Percentiles rank a stretch among this genome's conserved stretches.
These are phyloP conservation scores for Pseudogymnoascus sp. DNA, from an alignment of 2,329 filamentous ascomycete species.

Conservation along the genomic window DNA sequence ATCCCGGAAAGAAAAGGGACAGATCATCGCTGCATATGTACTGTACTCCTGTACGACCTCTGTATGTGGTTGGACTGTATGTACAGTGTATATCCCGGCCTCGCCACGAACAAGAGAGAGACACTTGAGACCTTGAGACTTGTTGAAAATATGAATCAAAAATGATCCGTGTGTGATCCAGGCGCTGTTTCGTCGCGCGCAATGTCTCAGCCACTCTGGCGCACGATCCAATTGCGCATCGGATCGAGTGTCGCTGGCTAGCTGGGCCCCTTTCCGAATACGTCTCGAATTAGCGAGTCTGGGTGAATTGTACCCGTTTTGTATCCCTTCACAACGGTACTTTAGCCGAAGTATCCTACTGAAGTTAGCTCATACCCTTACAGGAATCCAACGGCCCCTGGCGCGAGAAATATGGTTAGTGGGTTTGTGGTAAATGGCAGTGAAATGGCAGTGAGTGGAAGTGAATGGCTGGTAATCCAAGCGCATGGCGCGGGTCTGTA, in stretches of 20 bases:
- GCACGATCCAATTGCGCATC: constrained; percentile 4
- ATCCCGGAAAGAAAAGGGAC: neutral
- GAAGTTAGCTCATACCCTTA: neutral
- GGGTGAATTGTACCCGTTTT: neutral
- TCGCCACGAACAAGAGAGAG: neutral
- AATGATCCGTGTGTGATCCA: neutral
- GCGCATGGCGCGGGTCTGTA: neutral
- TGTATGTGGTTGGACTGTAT: too few species aligned
- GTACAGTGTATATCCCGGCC: neutral
- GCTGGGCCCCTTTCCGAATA: constrained; percentile 7
- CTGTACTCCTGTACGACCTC: too few species aligned
- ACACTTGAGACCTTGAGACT: neutral
- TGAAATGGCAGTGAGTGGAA: neutral
- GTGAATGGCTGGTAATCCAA: neutral
- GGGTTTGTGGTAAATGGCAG: neutral
- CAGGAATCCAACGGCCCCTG: neutral
- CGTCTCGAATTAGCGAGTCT: constrained; percentile 8
- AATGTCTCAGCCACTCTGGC: constrained; percentile 2
- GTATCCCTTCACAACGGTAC: neutral
- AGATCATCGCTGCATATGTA: constrained; percentile 6
- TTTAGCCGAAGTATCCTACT: neutral
- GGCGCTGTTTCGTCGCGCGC: constrained; percentile 2
- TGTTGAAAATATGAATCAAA: neutral
- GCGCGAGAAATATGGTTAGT: neutral
- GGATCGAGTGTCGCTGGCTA: neutral